These are phyloP conservation scores for Cordyceps javanica DNA, from an alignment of 2,329 filamentous ascomycete genomes.

Conservation along the genomic window DNA sequence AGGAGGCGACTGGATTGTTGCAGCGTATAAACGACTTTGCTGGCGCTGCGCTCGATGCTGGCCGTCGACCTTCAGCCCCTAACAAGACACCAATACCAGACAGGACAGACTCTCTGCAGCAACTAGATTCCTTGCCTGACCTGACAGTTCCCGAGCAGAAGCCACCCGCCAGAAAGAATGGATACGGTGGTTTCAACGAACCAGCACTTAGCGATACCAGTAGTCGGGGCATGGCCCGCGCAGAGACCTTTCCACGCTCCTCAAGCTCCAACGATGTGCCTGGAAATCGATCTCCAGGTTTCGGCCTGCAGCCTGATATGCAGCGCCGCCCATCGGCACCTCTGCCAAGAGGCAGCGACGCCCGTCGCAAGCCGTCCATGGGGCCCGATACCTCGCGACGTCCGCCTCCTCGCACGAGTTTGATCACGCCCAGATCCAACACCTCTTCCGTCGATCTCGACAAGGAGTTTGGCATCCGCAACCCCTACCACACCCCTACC, in stretches of 20 bases:
- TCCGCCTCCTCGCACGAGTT: constrained; percentile 47
- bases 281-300: constrained; percentile 41
- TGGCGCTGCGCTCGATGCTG: constrained; percentile 2
- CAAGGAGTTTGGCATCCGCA: constrained; percentile 54
- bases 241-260: constrained; percentile 47
- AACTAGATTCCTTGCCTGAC: neutral
- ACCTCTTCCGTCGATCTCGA: constrained; percentile 47
- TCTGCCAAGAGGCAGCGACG: constrained; percentile 9
- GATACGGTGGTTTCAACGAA: constrained; percentile 53
- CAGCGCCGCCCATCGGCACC: constrained; percentile 16
- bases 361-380: constrained; percentile 23
- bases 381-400: constrained; percentile 45
- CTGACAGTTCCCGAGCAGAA: constrained; percentile 18
- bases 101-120: constrained; percentile 18
- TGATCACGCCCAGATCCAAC: constrained; percentile 36
- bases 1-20: neutral
- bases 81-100: constrained; percentile 5
- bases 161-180: constrained; percentile 33
- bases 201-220: constrained; percentile 33
- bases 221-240: constrained; percentile 35
- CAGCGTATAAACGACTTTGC: constrained; percentile 15
- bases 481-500: constrained; percentile 58
- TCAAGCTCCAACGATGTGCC: constrained; percentile 31
- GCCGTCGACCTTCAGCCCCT: neutral
- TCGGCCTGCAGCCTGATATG: constrained; percentile 33